Evolutionary conservation across 2,329 filamentous ascomycete species (phyloP).

Genomic region (Colletotrichum orbiculare): DNA sequence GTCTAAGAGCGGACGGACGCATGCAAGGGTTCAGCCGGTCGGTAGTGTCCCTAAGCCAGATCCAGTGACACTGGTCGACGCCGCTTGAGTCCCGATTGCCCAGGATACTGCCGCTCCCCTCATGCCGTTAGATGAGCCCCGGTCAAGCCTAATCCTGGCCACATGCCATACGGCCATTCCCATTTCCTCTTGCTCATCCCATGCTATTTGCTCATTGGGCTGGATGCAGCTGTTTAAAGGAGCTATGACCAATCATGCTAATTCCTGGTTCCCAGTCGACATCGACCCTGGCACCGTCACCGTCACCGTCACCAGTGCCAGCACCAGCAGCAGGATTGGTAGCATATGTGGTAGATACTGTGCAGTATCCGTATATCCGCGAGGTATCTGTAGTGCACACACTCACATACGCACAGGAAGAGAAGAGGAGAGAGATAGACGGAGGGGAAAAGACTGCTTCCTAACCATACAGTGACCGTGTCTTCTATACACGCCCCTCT

Average conservation of each 20-base stretch:
- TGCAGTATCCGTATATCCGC: not conserved
- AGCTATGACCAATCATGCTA: conserved; percentile 39
- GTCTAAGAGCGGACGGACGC: conserved; percentile 32
- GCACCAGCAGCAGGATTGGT: not conserved
- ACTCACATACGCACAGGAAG: no score
- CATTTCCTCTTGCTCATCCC: conserved; percentile 30
- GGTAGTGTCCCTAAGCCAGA: conserved; percentile 32
- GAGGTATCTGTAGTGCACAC: no score
- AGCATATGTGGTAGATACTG: not conserved
- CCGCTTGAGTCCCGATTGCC: conserved; percentile 36
- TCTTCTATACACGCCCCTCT: conserved; percentile 4
- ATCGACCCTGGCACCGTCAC: conserved; percentile 8
- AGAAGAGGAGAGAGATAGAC: not conserved
- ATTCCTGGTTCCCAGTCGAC: conserved; percentile 33
- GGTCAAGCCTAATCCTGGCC: conserved; percentile 31
- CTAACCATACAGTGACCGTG: not conserved
- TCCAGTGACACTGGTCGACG: conserved; percentile 35
- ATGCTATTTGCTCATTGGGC: conserved; percentile 33
- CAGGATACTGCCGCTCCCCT: conserved; percentile 33
- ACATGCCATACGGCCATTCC: conserved; percentile 33
- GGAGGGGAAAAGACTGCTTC: not conserved
- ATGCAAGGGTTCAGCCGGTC: conserved; percentile 38
- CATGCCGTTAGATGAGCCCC: conserved; percentile 35
- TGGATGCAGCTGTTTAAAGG: conserved; percentile 26
- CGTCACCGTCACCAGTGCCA: not conserved